Percentiles rank a stretch among this genome's conserved stretches.
Evolutionary conservation across 768 basidiomycete species (phyloP).

Genomic region (Kwoniella bestiolae): DNA sequence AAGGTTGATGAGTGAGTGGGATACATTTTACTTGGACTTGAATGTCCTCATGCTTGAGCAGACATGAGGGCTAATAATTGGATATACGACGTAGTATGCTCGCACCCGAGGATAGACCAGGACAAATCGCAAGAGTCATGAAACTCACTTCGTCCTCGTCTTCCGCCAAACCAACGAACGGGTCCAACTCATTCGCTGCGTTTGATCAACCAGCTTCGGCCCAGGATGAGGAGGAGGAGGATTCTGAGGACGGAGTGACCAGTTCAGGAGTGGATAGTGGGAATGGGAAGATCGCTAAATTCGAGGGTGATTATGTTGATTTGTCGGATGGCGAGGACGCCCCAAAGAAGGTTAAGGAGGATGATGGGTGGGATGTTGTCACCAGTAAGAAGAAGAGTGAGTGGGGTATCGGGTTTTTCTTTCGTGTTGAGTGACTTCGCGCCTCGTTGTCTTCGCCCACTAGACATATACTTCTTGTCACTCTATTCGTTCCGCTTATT

Average conservation of each 20-base stretch:
- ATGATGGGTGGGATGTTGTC: constrained; percentile 53
- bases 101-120: constrained; percentile 46
- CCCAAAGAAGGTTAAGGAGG: constrained; percentile 14
- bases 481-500: background rate
- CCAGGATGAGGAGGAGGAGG: background rate
- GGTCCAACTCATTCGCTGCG: background rate
- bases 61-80: background rate
- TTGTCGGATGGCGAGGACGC: constrained; percentile 24
- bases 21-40: background rate
- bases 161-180: background rate
- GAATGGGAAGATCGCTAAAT: constrained; percentile 25
- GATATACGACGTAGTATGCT: constrained; percentile 39
- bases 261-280: constrained; percentile 2
- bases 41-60: background rate
- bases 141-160: constrained; percentile 25
- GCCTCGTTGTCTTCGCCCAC: no score
- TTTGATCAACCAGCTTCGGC: background rate
- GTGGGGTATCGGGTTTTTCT: constrained; percentile 14
- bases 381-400: constrained; percentile 44
- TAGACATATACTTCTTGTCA: no score
- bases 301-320: constrained; percentile 35
- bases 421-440: no score
- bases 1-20: constrained; percentile 51
- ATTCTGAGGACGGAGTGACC: background rate
- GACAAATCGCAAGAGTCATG: constrained; percentile 46